Evolutionary conservation across 2,329 filamentous ascomycete genomes (phyloP), one percentile per base, ranked within the genome.

Genomic region (Ceratocystis papillata): DNA sequence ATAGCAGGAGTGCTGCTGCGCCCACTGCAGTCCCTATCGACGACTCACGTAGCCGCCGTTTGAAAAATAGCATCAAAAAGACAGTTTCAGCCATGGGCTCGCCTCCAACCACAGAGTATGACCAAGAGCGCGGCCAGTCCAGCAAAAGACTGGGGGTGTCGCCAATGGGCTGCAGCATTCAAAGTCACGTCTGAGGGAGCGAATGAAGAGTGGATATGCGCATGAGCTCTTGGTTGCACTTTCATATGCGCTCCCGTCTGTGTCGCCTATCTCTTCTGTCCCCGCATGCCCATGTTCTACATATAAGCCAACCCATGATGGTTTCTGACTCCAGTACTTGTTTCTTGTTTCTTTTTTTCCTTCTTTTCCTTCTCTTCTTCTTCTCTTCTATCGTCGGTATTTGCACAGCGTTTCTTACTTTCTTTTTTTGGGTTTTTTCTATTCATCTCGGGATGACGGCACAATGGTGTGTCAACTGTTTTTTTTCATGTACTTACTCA

Each of bases 31-130:
- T 53, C 1, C 12, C 65, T 15, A 53, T 53, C 12, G 66, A 67
- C 33, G 50, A 48, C 1, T 68, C 67, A 17, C 64, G 67, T 20
- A 65, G 64, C 53, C 67, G 64, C 17, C 64, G 64, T 25, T 41
- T 68, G 33, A 68, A 66, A 45, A 65, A 65, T 28, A 63, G 60
- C 33, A 57, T 68, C 33, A 68, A 68, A 41, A 69, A 68, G 28
- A 68, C 68, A 1, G 64, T 69, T 46, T 67, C 69, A 12, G 69
- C 68, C 45, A 66, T 69, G 48, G 69, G 69, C 25, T 65, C 69
- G 10, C 69, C 69, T 28, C 69, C 69, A 15, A 69, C 69, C 1
- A 59, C 61, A 3, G 48, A 68, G 45, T 67, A 69, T 59, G 69
- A 69, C 57, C 63, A 46, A 12, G 66, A 65, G 53, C 66, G 67